A percentile compares a stretch with the other conserved stretches of the same genome.
phyloP scores from a whole-genome alignment of 1,139 yeast genomes.

The Magnusiomyces magnusii region DNA sequence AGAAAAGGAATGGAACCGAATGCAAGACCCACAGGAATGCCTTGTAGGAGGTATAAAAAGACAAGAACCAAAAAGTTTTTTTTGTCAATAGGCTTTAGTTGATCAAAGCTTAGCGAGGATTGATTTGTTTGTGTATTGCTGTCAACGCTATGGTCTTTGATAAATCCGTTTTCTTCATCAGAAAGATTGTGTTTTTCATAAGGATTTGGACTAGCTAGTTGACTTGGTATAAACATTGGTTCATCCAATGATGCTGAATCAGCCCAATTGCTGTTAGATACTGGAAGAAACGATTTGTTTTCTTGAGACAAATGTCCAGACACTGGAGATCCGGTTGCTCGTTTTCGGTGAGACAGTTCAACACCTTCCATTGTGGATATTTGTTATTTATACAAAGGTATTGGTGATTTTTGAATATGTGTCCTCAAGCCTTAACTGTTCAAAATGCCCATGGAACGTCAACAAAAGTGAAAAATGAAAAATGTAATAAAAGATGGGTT shows the following conservation, averaged over 20 bases:
- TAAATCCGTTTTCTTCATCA: background rate
- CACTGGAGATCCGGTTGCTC: conserved; percentile 1
- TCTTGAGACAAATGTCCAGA: background rate
- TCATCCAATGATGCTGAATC: conserved; percentile 11
- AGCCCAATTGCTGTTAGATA: conserved; percentile 13
- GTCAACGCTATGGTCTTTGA: background rate
- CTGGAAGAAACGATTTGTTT: conserved; percentile 7
- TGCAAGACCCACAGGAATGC: conserved; percentile 92
- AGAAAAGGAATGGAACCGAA: conserved; percentile 95
- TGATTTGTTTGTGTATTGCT: background rate
- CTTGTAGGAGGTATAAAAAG: conserved; percentile 73
- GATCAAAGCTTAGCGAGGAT: conserved; percentile 14
- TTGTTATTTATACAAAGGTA: no score
- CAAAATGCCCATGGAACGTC: no score
- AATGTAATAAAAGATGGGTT: no score
- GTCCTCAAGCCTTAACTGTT: no score
- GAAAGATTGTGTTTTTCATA: background rate
- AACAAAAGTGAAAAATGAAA: no score
- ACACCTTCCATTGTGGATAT: conserved; percentile 11
- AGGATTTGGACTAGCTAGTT: background rate
- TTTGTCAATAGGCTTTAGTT: conserved; percentile 29
- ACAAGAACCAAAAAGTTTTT: conserved; percentile 70
- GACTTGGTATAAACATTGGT: conserved; percentile 7
- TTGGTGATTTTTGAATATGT: no score
- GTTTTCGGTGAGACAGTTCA: conserved; percentile 15